phyloP scores from a whole-genome alignment of 805 yeast species.

The Lipomyces yamadae region DNA sequence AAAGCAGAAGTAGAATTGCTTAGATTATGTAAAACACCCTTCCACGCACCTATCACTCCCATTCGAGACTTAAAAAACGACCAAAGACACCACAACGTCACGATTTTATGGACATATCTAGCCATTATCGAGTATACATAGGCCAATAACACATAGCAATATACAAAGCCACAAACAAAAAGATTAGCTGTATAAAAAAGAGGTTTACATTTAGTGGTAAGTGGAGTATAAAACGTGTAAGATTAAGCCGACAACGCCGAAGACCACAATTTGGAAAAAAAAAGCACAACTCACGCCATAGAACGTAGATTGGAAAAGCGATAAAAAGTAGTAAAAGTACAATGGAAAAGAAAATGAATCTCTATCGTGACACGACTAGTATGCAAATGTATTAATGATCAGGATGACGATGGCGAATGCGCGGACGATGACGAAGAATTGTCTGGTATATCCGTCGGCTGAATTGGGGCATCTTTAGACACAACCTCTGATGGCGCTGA shows the following conservation, averaged over 20 bases:
- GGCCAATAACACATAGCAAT: neutral
- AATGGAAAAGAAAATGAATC: neutral
- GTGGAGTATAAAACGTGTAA: neutral
- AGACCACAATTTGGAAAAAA: neutral
- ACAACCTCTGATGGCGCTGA: neutral
- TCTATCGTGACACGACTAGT: neutral
- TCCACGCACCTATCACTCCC: neutral
- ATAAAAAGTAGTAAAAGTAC: neutral
- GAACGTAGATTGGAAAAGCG: neutral
- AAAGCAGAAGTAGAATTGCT: neutral
- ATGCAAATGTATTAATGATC: neutral
- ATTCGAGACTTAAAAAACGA: neutral
- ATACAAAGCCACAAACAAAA: neutral
- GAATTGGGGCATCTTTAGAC: neutral
- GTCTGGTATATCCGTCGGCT: neutral
- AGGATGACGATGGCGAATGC: neutral
- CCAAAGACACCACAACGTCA: neutral
- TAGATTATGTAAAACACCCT: neutral
- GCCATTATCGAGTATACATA: neutral
- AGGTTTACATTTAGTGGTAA: neutral
- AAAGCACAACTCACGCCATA: neutral
- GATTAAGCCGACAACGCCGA: conserved; percentile 4
- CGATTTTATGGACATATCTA: neutral
- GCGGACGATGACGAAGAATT: neutral
- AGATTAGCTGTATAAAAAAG: neutral